Conservation (phyloP, 2,329 filamentous ascomycete genomes). For the Venturia asperata region DNA sequence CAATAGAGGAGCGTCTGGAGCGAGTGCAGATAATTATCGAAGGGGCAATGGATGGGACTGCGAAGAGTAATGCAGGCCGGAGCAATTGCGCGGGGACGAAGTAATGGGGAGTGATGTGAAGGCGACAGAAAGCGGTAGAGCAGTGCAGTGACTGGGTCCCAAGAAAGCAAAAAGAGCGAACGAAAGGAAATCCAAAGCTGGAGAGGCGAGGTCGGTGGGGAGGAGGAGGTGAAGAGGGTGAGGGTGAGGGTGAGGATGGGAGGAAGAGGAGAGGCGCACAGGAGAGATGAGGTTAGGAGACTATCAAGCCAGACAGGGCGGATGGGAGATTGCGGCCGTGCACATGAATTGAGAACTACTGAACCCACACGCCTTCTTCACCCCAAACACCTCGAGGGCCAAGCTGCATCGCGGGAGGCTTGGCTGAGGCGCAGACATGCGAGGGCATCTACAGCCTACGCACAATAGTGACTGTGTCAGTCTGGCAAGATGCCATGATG, state of each 20-base stretch:
- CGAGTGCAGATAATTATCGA: neutral
- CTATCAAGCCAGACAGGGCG: constrained; percentile 16
- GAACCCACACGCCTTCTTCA: neutral
- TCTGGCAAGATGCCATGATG: neutral
- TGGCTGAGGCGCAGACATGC: neutral
- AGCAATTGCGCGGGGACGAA: neutral
- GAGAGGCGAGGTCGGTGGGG: constrained; percentile 26
- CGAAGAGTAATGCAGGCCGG: neutral
- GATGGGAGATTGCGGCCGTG: constrained; percentile 5
- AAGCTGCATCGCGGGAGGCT: neutral
- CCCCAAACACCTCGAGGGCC: neutral
- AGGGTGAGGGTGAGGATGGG: constrained; percentile 24
- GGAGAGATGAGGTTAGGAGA: constrained; percentile 16
- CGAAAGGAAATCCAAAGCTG: constrained; percentile 29
- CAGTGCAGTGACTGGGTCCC: constrained; percentile 18
- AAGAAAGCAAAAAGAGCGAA: constrained; percentile 23
- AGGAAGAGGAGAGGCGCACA: constrained; percentile 24
- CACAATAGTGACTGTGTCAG: no score
- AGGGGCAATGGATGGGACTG: neutral
- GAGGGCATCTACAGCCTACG: no score
- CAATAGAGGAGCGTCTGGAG: neutral
- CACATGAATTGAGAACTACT: neutral
- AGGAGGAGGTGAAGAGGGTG: constrained; percentile 25
- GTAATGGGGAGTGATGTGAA: neutral
- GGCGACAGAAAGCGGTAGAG: neutral